Evolutionary conservation across 2,329 filamentous ascomycete species (phyloP), one percentile per base, ranked within the genome.

Genomic region (Hortaea sp.): DNA sequence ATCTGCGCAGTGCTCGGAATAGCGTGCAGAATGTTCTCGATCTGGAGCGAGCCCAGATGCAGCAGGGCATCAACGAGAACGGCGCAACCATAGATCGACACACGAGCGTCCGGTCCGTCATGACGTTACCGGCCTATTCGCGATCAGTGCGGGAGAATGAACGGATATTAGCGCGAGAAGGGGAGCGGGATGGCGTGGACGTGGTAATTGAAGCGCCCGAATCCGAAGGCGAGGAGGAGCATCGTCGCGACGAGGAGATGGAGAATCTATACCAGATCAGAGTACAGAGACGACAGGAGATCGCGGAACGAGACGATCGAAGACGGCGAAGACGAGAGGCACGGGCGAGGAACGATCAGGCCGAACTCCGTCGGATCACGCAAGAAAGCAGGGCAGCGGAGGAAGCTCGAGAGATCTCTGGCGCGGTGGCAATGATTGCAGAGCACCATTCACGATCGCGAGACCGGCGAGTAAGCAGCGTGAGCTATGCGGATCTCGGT

Each of bases 151-250:
- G 79, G 42, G 82, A 85, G 13, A 82, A 79, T 40, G 92, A 98
- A 65, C 82, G 82, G 55, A 81, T 95, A 1, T 74, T 97, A 41
- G 92, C 82, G 6, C 78, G 89, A 5, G 92, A 94, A 65, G 92
- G 92, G 42, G 92, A 98, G 63, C 78, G 92, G 49, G 90, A 77
- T 44, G 92, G 92, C 6, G 88, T 98, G 57, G 92, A 98, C 58
- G 78, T 86, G 4, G 88, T 98, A 0, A 69, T 97, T 9, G 89
- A 95, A 63, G 79, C 85, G 54, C 89, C 89, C 0, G 82, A 86
- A 60, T 87, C 84, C 0, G 76, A 73, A 6, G 86, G 94, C 43
- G 84, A 88, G 45, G 81, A 94, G 53, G 88, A 94, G 63, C 67
- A 69, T 1, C 70, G 88, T 44, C 77, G 92, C 9, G 88, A 97